These are phyloP conservation scores for Apiotrichum porosum DNA, from an alignment of 1,284 basidiomycete genomes.

Conservation along the genomic window DNA sequence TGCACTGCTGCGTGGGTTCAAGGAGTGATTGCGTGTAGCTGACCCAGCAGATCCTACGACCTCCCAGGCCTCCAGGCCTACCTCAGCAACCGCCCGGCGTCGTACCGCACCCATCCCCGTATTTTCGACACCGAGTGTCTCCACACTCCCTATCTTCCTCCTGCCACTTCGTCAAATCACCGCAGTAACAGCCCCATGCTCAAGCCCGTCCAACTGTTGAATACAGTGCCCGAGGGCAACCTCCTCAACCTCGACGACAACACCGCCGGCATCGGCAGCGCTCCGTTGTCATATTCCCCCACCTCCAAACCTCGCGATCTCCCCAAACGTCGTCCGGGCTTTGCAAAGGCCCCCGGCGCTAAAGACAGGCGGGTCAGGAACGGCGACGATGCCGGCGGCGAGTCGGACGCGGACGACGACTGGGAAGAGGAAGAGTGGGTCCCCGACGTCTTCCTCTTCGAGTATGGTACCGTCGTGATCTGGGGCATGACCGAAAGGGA, in stretches of 20 bases:
- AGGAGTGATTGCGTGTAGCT: not conserved
- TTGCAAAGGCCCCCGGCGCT: conserved; percentile 42
- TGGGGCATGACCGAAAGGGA: conserved; percentile 96
- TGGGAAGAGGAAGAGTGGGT: conserved; percentile 58
- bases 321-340: conserved; percentile 38
- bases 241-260: conserved; percentile 40
- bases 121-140: conserved; percentile 50
- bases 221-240: conserved; percentile 38
- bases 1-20: conserved; percentile 78
- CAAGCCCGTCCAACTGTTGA: conserved; percentile 2
- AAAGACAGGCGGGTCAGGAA: conserved; percentile 22
- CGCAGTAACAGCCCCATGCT: not conserved
- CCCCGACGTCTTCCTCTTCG: conserved; percentile 85
- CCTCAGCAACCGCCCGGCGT: conserved; percentile 70
- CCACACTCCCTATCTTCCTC: conserved; percentile 47
- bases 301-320: not conserved
- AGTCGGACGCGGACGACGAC: conserved; percentile 46
- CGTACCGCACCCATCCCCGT: conserved; percentile 78
- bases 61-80: conserved; percentile 82
- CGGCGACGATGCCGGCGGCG: conserved; percentile 35
- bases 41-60: conserved; percentile 66
- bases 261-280: not conserved
- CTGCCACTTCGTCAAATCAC: conserved; percentile 17
- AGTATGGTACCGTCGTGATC: conserved; percentile 84
- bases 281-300: no score